These are phyloP conservation scores for Microdochium trichocladiopsis DNA, from an alignment of 2,329 filamentous ascomycete species.

Conservation along the genomic window DNA sequence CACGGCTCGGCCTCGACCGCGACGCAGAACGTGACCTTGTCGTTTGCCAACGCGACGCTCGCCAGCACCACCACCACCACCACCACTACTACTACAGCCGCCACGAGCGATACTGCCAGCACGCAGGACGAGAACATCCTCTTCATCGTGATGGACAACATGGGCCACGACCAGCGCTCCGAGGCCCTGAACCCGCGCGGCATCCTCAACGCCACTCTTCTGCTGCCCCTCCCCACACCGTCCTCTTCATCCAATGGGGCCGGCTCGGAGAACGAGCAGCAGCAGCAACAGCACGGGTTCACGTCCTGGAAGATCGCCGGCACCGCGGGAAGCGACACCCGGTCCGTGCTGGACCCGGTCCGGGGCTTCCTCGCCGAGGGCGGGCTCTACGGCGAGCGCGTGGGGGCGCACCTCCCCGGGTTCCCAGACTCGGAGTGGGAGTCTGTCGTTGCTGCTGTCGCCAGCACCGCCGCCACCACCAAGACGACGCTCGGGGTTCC, in stretches of 20 bases:
- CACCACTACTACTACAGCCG: no score
- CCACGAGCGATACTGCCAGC: conserved; percentile 26
- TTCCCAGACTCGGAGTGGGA: conserved; percentile 40
- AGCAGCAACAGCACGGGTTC: conserved; percentile 45
- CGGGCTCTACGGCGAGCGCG: conserved; percentile 54
- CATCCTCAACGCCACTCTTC: conserved; percentile 56
- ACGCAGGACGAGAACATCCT: conserved; percentile 42
- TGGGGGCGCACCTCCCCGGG: conserved; percentile 53
- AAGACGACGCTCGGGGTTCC: conserved; percentile 33
- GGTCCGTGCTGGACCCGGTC: conserved; percentile 39
- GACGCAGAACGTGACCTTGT: conserved; percentile 39
- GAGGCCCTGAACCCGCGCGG: conserved; percentile 57
- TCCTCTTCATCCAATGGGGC: conserved; percentile 53
- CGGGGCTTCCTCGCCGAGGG: conserved; percentile 63
- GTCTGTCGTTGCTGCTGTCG: conserved; percentile 35
- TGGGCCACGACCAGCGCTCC: conserved; percentile 63
- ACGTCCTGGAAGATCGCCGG: conserved; percentile 61
- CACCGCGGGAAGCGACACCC: conserved; percentile 60
- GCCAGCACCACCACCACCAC: conserved; percentile 38
- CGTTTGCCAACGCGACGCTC: conserved; percentile 47
- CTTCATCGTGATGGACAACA: conserved; percentile 67
- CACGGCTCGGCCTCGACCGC: conserved; percentile 28
- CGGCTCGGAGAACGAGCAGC: conserved; percentile 39
- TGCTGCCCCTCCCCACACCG: conserved; percentile 24
- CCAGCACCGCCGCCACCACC: conserved; percentile 19